Conservation (phyloP, 371 early-diverging fungal genomes). For the Sporodiniella umbellata region DNA sequence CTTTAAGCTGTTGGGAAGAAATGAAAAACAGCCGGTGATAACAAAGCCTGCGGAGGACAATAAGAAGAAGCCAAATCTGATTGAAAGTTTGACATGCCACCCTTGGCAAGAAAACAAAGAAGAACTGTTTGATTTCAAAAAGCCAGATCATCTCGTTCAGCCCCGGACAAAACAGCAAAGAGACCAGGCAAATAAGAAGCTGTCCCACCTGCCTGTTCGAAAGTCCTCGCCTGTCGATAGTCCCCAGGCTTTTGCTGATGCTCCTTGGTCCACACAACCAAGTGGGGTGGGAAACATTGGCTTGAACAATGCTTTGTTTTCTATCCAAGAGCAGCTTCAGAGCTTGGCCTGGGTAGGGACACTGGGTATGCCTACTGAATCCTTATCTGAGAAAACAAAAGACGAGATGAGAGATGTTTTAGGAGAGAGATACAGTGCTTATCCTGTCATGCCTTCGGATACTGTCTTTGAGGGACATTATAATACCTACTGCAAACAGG, state of each 20-base stretch:
- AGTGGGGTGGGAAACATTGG: slow-evolving; percentile 84
- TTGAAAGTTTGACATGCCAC: slow-evolving; percentile 38
- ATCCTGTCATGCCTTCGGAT: slow-evolving; percentile 87
- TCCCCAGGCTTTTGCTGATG: slow-evolving; percentile 46
- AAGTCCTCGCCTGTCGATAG: slow-evolving; percentile 35
- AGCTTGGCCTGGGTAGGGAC: slow-evolving; percentile 76
- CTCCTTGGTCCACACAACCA: slow-evolving; percentile 67
- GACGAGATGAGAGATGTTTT: slow-evolving; percentile 59
- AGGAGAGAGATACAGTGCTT: slow-evolving; percentile 55
- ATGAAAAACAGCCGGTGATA: slow-evolving; percentile 3
- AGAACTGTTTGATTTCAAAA: slow-evolving; percentile 30
- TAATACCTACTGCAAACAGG: slow-evolving; percentile 93
- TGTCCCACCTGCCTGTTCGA: slow-evolving; percentile 19
- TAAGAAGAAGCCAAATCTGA: slow-evolving; percentile 26
- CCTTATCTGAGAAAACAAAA: slow-evolving; percentile 55
- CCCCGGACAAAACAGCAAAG: slow-evolving; percentile 36
- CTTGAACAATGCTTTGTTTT: slow-evolving; percentile 82
- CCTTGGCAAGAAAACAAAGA: slow-evolving; percentile 16
- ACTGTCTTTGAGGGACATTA: slow-evolving; percentile 81
- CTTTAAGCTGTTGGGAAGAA: slow-evolving; percentile 36
- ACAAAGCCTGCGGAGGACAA: slow-evolving; percentile 3
- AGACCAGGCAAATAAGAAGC: slow-evolving; percentile 24
- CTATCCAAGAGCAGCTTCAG: slow-evolving; percentile 52
- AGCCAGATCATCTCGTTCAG: slow-evolving; percentile 29
- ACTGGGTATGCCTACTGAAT: slow-evolving; percentile 71